Conservation (phyloP, 495 filamentous ascomycete genomes). For the Bathelium albidoporum region DNA sequence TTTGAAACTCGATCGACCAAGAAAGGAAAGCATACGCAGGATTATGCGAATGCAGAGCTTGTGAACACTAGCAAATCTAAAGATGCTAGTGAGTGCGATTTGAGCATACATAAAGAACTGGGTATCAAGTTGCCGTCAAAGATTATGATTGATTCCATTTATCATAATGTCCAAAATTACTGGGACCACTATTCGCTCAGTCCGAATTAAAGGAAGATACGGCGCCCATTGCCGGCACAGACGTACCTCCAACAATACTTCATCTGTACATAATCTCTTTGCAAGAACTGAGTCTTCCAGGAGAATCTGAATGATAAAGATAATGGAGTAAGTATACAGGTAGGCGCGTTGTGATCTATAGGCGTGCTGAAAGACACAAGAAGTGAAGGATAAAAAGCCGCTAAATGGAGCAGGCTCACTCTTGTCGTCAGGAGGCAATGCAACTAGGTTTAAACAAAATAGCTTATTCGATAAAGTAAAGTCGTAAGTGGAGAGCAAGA, state of each 20-base stretch:
- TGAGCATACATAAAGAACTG: conserved; percentile 77
- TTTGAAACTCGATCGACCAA: conserved; percentile 47
- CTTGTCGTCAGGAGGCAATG: conserved; percentile 48
- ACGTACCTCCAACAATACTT: conserved; percentile 63
- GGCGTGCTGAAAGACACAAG: conserved; percentile 88
- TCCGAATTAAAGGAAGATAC: conserved; percentile 63
- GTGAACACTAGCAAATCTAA: too few relatives aligned
- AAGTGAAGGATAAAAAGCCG: conserved; percentile 76
- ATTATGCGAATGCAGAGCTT: conserved; percentile 13
- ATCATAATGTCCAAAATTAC: conserved; percentile 75
- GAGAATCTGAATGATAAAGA: conserved; percentile 75
- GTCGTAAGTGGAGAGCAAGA: conserved; percentile 80
- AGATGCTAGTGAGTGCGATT: too few relatives aligned
- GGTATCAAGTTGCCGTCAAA: conserved; percentile 73
- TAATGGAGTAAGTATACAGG: conserved; percentile 69
- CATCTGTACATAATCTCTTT: conserved; percentile 76
- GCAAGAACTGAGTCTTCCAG: conserved; percentile 78
- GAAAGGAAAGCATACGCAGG: conserved; percentile 47
- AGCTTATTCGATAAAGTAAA: conserved; percentile 92
- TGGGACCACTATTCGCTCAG: conserved; percentile 62
- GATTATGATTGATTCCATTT: conserved; percentile 89
- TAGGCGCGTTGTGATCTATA: conserved; percentile 69
- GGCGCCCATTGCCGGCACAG: conserved; percentile 86
- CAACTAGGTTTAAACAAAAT: conserved; percentile 78
- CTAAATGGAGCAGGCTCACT: conserved; percentile 66